Base-by-base conservation (phyloP, 2,329 filamentous ascomycete genomes). In the Bertia moriformis region DNA sequence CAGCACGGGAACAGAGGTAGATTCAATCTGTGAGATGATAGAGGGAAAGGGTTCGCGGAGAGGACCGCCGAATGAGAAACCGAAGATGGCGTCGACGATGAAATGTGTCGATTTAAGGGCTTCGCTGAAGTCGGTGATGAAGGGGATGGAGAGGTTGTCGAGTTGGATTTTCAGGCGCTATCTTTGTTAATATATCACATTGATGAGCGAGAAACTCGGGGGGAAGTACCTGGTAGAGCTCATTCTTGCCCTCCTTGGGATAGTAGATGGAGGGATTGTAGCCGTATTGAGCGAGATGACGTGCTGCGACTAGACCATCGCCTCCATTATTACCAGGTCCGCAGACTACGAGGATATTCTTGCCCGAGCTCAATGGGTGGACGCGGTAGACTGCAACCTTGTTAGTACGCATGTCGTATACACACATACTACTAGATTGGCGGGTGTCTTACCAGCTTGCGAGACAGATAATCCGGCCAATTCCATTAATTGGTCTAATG, bases 21-120 rank as follows among this genome's bases (percentile, higher is more conserved):
- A 58, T 41, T 71, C 66, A 18, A 82, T 60, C 12, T 68, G 65
- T 14, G 63, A 59, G 37, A 82, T 75, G 17, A 79, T 69, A 1
- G 57, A 57, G 1, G 67, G 66, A 48, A 81, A 82, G 0, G 78
- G 77, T 38, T 76, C 71, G 4, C 78, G 67, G 24, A 82, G 68
- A 32, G 75, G 68, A 3, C 75, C 76, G 2, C 63, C 65, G 58
- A 82, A 82, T n/a, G 67, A 73, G 60, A 82, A 82, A 14, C 69
- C 73, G 48, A 82, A 82, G 44, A 82, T 74, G n/a, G 76, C 71
- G 51, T 82, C 77, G 41, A 82, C 58, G 36, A 82, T 56, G 41
- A 75, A 66, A 50, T 78, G 65, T 2, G 67, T 62, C 4, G 51
- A 10, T 18, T 35, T 17, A 15, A 35, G 15, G 32, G 32, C 32